Evolutionary conservation across 805 yeast genomes (phyloP), one percentile per base, ranked within the genome.

Genomic region (Metschnikowia sp.): DNA sequence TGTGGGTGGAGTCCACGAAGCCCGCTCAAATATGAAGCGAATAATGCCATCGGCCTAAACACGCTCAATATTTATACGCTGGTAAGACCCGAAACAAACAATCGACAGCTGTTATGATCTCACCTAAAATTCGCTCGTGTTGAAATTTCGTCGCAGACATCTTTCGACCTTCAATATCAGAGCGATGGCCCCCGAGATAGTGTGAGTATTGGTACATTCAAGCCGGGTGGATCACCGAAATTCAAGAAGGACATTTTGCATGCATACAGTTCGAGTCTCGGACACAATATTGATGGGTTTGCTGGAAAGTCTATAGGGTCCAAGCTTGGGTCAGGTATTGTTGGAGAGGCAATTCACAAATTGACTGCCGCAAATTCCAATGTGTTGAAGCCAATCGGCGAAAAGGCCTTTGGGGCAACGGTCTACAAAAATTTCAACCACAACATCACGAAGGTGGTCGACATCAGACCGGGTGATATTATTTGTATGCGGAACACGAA

Each of bases 391-490:
- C 77, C 86, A 1, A 77, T 88, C 40, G 96, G 89, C 0, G 63
- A 68, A 33, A 81, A 85, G 55, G 77, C 88, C 0, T 87, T 72
- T 62, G 98, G 98, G 35, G 84, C 77, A n/a, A 75, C 78, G 19
- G 75, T 86, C 51, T 90, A 83, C 66, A 70, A 74, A 53, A 86
- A 77, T 53, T 46, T 52, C 44, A 69, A 66, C 54, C 63, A 66
- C 44, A 64, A 60, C 45, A 77, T 81, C 7, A 66, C 75, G 12
- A 82, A 78, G 54, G 58, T 68, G 29, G 89, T 81, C 45, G 86
- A 82, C 36, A 78, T 90, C 46, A 75, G 78, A 40, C 83, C 95
- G 0, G 99, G 99, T 50, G 98, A 94, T 64, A 75, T 92, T 9
- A 66, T 89, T 36, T 86, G 89, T 43, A 78, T 89, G 52, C 79